These are phyloP conservation scores for Phytopythium kandeliae DNA, from an alignment of 352 stramenopile genomes.

Conservation along the genomic window DNA sequence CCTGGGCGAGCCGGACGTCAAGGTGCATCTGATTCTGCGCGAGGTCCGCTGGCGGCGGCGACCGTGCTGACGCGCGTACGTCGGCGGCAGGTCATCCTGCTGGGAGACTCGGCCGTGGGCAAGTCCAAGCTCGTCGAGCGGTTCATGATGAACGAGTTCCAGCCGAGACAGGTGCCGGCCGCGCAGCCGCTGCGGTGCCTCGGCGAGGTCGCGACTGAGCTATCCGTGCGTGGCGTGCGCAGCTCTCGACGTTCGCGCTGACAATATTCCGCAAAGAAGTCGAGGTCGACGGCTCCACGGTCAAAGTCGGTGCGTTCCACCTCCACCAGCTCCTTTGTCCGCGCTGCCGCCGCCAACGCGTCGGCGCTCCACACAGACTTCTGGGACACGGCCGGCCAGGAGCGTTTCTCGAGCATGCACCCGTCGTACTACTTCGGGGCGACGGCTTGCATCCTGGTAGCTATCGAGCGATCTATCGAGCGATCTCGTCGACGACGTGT, in stretches of 20 bases:
- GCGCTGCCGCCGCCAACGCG: too few relatives aligned
- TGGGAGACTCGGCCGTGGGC: conserved; percentile 93
- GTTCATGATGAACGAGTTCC: conserved; percentile 96
- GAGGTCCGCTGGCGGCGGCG: too few relatives aligned
- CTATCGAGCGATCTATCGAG: too few relatives aligned
- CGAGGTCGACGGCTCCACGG: conserved; percentile 57
- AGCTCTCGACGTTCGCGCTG: conserved; percentile 94
- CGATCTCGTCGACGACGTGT: too few relatives aligned
- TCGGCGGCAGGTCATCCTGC: conserved; percentile 82
- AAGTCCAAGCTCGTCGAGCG: conserved; percentile 96
- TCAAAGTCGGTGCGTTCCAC: conserved; percentile 53
- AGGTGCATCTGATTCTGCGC: conserved; percentile 20
- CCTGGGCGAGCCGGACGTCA: conserved; percentile 57
- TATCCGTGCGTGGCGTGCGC: not conserved
- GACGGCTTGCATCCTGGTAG: conserved; percentile 89
- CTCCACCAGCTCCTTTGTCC: not conserved
- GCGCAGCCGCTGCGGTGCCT: too few relatives aligned
- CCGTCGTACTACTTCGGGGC: conserved; percentile 94
- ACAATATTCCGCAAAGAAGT: conserved; percentile 93
- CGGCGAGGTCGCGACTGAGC: not conserved
- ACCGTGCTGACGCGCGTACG: conserved; percentile 1
- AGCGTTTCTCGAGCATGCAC: conserved; percentile 95
- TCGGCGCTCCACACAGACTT: conserved; percentile 60
- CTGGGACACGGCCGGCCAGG: conserved; percentile 95
- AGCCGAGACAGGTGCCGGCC: conserved; percentile 68